These are phyloP conservation scores for Pythium scleroteichum DNA, from an alignment of 352 stramenopile species.

Conservation along the genomic window DNA sequence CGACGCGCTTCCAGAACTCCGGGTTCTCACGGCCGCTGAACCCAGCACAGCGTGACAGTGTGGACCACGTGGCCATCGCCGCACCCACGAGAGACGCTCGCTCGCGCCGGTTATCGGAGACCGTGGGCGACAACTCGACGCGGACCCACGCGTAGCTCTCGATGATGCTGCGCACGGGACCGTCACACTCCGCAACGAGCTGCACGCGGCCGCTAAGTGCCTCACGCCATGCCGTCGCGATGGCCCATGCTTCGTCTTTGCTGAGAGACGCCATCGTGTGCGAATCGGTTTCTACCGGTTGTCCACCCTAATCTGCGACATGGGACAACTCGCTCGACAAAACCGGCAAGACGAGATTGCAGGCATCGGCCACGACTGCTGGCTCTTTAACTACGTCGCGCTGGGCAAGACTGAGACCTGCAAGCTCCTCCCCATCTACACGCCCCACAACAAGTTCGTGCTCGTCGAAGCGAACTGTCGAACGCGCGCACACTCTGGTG, in stretches of 20 bases:
- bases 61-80: conserved; percentile 3
- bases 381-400: conserved; percentile 22
- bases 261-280: neutral
- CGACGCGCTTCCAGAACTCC: conserved; percentile 15
- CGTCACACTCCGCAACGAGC: conserved; percentile 5
- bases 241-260: neutral
- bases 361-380: conserved; percentile 33
- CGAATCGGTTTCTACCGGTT: no score
- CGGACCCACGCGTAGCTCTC: conserved; percentile 11
- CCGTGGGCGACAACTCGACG: neutral
- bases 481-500: no score
- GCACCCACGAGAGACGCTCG: neutral
- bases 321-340: conserved; percentile 29
- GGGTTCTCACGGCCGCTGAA: conserved; percentile 12
- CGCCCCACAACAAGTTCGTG: conserved; percentile 35
- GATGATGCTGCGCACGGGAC: neutral
- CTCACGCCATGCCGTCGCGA: conserved; percentile 2
- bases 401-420: conserved; percentile 16
- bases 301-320: no score
- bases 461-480: conserved; percentile 1
- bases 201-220: neutral
- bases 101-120: neutral
- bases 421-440: conserved; percentile 38
- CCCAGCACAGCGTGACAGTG: conserved; percentile 2
- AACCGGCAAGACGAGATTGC: conserved; percentile 17